These are phyloP conservation scores for Hansenula sp. DNA, from an alignment of 1,139 yeast species.

Conservation along the genomic window DNA sequence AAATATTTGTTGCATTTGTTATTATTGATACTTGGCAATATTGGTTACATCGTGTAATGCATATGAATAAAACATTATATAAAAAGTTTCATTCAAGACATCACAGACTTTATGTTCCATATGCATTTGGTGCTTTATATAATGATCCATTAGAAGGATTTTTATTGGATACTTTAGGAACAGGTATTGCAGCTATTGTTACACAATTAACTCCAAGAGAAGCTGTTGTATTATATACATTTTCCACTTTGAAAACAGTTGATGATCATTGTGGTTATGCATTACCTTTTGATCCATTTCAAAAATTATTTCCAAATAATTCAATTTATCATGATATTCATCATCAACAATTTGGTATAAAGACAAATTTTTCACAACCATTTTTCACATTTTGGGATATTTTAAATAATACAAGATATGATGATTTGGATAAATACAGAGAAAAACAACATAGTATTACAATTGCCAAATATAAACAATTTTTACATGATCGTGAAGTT, in stretches of 20 bases:
- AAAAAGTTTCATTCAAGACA: conserved; percentile 87
- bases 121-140: conserved; percentile 93
- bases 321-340: conserved; percentile 96
- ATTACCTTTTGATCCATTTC: conserved; percentile 87
- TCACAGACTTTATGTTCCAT: conserved; percentile 91
- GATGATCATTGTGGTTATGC: conserved; percentile 98
- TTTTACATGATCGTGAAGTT: conserved; percentile 42
- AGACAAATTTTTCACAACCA: conserved; percentile 93
- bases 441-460: conserved; percentile 55
- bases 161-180: conserved; percentile 83
- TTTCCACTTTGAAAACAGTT: conserved; percentile 92
- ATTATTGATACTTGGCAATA: conserved; percentile 95
- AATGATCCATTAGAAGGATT: conserved; percentile 95
- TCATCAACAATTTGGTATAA: conserved; percentile 94
- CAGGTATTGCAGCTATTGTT: conserved; percentile 72
- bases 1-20: conserved; percentile 58
- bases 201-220: conserved; percentile 74
- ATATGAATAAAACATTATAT: conserved; percentile 70
- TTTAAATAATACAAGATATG: conserved; percentile 64
- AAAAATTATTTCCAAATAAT: conserved; percentile 85
- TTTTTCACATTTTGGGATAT: conserved; percentile 93
- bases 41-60: conserved; percentile 86
- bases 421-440: conserved; percentile 57
- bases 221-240: conserved; percentile 65
- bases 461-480: conserved; percentile 56